Percentiles rank a stretch among this genome's conserved stretches.
phyloP scores from a whole-genome alignment of 2,329 filamentous ascomycete species.

The Trichothecium roseum region DNA sequence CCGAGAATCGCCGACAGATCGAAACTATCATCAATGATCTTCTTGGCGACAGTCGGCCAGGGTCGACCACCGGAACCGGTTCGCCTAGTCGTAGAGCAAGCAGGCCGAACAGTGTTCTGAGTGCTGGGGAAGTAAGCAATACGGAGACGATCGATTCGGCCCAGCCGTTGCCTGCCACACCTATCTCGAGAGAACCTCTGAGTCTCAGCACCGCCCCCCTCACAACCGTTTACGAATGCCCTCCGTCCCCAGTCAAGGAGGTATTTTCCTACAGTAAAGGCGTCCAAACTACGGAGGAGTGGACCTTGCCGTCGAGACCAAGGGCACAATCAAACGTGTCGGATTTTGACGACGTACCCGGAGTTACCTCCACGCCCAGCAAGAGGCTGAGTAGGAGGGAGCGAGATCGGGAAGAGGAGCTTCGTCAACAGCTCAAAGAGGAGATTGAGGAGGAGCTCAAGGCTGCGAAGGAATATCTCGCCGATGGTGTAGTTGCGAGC shows the following conservation, averaged over 20 bases:
- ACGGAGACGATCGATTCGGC: conserved; percentile 50
- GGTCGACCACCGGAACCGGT: conserved; percentile 52
- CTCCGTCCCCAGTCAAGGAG: conserved; percentile 67
- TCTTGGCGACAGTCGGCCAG: conserved; percentile 66
- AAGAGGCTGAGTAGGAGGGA: conserved; percentile 73
- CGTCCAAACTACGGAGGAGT: conserved; percentile 79
- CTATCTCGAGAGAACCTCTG: conserved; percentile 34
- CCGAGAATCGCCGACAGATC: conserved; percentile 63
- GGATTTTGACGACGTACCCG: conserved; percentile 50
- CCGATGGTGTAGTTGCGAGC: conserved; percentile 26
- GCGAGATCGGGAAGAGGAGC: conserved; percentile 76
- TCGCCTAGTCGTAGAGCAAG: conserved; percentile 61
- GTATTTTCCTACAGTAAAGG: conserved; percentile 95
- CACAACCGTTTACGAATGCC: conserved; percentile 71
- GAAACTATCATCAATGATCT: conserved; percentile 79
- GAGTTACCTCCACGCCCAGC: conserved; percentile 46
- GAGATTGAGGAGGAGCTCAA: conserved; percentile 91
- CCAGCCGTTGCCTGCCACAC: conserved; percentile 17
- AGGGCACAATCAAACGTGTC: conserved; percentile 31
- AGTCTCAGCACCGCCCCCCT: conserved; percentile 64
- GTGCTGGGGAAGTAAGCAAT: conserved; percentile 69
- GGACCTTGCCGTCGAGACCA: conserved; percentile 45
- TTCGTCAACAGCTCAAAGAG: conserved; percentile 70
- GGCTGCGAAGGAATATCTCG: conserved; percentile 52
- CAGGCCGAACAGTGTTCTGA: conserved; percentile 78